These are phyloP conservation scores for Fistulifera pelliculosa DNA, from an alignment of 108 stramenopile genomes.

Conservation along the genomic window DNA sequence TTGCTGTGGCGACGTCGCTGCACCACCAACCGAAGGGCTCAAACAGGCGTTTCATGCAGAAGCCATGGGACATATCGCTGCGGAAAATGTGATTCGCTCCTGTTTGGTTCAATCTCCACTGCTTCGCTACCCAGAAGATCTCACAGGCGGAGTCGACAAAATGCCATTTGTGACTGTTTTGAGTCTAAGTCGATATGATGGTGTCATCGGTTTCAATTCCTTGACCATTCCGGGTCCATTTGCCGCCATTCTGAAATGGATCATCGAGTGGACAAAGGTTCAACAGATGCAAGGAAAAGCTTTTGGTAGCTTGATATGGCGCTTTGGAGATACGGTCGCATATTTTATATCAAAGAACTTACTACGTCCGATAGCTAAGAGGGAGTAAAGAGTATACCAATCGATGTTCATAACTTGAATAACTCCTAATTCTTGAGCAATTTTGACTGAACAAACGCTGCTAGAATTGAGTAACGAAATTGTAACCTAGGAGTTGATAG, in stretches of 20 bases:
- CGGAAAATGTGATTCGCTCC: conserved; percentile 13
- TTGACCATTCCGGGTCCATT: conserved; percentile 16
- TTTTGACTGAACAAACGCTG: no score
- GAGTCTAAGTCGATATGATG: conserved; percentile 20
- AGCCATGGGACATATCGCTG: conserved; percentile 17
- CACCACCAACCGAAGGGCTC: conserved; percentile 14
- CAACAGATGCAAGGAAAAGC: conserved; percentile 16
- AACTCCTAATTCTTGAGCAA: no score
- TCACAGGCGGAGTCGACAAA: conserved; percentile 2
- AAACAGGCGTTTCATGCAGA: conserved; percentile 29
- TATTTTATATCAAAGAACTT: conserved; percentile 11
- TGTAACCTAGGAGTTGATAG: no score
- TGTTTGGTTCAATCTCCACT: not conserved
- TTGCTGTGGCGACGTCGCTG: conserved; percentile 21
- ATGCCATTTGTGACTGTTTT: conserved; percentile 21
- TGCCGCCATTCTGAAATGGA: conserved; percentile 19
- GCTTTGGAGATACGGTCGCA: conserved; percentile 10
- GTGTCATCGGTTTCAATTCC: conserved; percentile 14
- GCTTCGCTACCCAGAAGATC: conserved; percentile 13
- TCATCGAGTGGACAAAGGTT: conserved; percentile 24
- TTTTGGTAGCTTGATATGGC: conserved; percentile 20
- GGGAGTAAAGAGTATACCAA: no score
- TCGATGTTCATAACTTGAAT: no score
- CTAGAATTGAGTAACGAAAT: no score
- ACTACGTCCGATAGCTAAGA: not conserved